Percentiles rank a stretch among this genome's conserved stretches.
These are phyloP conservation scores for Glycine latifolia DNA, from an alignment of 306 rosid species.

Conservation along the genomic window DNA sequence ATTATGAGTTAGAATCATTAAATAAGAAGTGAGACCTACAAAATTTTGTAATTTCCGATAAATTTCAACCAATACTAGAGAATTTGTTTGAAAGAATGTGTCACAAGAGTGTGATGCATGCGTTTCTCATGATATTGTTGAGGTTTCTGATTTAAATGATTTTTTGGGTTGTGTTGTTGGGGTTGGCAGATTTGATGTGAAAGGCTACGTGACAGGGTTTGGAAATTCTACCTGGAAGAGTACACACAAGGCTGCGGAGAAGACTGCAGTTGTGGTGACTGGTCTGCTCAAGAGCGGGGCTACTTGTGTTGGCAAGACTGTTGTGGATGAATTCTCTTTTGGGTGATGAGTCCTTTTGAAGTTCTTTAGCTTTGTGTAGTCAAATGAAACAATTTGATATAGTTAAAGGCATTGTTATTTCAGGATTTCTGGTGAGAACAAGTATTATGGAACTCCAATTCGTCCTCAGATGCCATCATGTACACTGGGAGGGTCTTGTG, in stretches of 20 bases:
- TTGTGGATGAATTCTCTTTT: slow-evolving; percentile 72
- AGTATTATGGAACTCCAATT: slow-evolving; percentile 72
- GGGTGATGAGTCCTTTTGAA: slow-evolving; percentile 51
- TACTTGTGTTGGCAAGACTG: slow-evolving; percentile 74
- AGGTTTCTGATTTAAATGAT: not conserved
- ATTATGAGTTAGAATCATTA: not conserved
- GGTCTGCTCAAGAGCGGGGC: slow-evolving; percentile 70
- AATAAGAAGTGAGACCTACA: not conserved
- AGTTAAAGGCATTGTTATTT: not conserved
- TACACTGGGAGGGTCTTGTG: slow-evolving; percentile 78
- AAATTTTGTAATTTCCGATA: not conserved
- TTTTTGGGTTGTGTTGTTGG: not conserved
- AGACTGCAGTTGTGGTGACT: slow-evolving; percentile 68
- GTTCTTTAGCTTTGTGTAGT: not conserved
- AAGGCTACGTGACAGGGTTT: slow-evolving; percentile 74
- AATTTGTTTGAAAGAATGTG: too few relatives aligned
- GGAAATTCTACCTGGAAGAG: slow-evolving; percentile 78
- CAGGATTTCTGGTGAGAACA: slow-evolving; percentile 78
- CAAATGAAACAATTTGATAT: not conserved
- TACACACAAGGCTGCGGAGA: slow-evolving; percentile 56
- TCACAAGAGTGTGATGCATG: not conserved
- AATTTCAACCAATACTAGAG: too few relatives aligned
- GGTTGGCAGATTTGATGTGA: slow-evolving; percentile 64
- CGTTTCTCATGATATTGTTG: not conserved
- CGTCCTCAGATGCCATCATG: slow-evolving; percentile 62